Evolutionary conservation across 1,284 basidiomycete species (phyloP).

Genomic region (Blastosporella zonata): DNA sequence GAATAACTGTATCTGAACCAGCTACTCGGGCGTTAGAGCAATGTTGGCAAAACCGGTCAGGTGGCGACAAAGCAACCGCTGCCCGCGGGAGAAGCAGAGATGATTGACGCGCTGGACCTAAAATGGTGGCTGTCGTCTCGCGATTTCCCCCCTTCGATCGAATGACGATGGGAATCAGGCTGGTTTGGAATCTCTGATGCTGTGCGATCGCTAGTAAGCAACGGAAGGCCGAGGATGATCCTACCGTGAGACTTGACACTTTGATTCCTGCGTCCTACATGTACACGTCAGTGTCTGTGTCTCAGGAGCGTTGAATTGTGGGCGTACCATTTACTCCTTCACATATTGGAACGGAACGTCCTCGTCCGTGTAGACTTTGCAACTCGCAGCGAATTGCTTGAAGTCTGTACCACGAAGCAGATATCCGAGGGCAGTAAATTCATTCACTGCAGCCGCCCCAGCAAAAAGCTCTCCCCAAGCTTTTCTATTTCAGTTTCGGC

Average conservation of each 20-base stretch:
- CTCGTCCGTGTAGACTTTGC: conserved; percentile 8
- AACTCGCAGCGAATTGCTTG: conserved; percentile 33
- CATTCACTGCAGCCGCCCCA: conserved; percentile 21
- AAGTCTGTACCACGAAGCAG: conserved; percentile 26
- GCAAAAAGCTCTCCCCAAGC: conserved; percentile 13
- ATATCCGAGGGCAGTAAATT: conserved; percentile 20
- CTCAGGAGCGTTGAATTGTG: neutral
- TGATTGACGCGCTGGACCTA: no score
- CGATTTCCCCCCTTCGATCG: no score
- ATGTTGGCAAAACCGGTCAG: no score
- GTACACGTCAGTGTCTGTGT: neutral
- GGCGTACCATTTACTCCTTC: conserved; percentile 15
- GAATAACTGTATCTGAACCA: no score
- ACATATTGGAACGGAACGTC: conserved; percentile 14
- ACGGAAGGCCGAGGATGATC: neutral
- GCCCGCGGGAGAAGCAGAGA: no score
- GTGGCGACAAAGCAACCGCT: no score
- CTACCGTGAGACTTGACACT: conserved; percentile 7
- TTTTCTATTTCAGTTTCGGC: conserved; percentile 13
- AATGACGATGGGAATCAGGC: no score
- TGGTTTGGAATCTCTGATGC: no score
- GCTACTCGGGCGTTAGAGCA: no score
- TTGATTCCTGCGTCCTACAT: conserved; percentile 6
- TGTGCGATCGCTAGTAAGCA: no score
- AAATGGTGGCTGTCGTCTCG: no score